phyloP scores from a whole-genome alignment of 768 basidiomycete genomes.

The Mycena capillaripes region DNA sequence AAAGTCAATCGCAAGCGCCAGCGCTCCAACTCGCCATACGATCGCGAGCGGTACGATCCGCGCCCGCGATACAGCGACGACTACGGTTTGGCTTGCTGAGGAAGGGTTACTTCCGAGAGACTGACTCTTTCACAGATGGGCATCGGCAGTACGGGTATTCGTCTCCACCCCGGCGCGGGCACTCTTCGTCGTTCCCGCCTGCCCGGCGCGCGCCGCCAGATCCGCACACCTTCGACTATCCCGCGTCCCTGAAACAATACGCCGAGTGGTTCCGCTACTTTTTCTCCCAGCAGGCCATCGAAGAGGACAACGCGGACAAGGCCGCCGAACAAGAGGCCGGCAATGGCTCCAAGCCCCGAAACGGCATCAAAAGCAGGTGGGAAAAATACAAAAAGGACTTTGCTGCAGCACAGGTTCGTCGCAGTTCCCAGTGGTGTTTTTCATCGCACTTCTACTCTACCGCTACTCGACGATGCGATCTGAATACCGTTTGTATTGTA shows the following conservation, averaged over 20 bases:
- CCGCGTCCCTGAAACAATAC: slow-evolving; percentile 85
- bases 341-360: slow-evolving; percentile 85
- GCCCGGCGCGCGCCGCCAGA: slow-evolving; percentile 79
- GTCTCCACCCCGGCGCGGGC: slow-evolving; percentile 75
- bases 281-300: slow-evolving; percentile 80
- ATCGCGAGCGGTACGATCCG: slow-evolving; percentile 87
- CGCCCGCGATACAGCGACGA: slow-evolving; percentile 87
- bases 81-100: slow-evolving; percentile 68
- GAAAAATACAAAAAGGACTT: slow-evolving; percentile 97
- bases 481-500: slow-evolving; percentile 60
- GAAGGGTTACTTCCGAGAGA: neutral
- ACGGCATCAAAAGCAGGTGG: slow-evolving; percentile 87
- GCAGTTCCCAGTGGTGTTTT: slow-evolving; percentile 24
- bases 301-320: slow-evolving; percentile 89
- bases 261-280: slow-evolving; percentile 90
- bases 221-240: slow-evolving; percentile 86
- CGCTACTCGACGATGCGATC: slow-evolving; percentile 38
- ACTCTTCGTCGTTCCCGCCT: slow-evolving; percentile 60
- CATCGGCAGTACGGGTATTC: slow-evolving; percentile 62
- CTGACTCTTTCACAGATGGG: slow-evolving; percentile 57
- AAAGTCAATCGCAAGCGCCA: slow-evolving; percentile 81
- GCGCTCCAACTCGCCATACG: slow-evolving; percentile 85
- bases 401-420: slow-evolving; percentile 86
- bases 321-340: slow-evolving; percentile 88
- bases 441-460: slow-evolving; percentile 39